Conservation (phyloP, 2,329 filamentous ascomycete species). For the Gnomoniopsis smithogilvyi region DNA sequence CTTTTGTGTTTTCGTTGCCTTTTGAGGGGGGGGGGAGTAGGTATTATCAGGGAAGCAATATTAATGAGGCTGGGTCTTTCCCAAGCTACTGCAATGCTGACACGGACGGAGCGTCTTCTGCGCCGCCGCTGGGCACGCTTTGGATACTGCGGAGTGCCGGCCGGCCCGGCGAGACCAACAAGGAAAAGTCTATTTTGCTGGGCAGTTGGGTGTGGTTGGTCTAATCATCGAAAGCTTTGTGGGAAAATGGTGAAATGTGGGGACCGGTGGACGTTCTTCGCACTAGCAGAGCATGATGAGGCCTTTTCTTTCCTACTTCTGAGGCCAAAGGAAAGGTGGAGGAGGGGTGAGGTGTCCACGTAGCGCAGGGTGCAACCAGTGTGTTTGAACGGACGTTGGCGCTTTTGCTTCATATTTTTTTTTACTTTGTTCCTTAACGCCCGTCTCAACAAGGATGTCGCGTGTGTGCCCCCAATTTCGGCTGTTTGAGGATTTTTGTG, state of each 20-base stretch:
- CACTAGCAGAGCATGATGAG: too few relatives aligned
- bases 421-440: too few relatives aligned
- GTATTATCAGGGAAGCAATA: neutral
- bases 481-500: constrained; percentile 2
- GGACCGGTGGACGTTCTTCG: too few relatives aligned
- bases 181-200: neutral
- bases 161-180: neutral
- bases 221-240: too few relatives aligned
- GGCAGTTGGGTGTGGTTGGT: neutral
- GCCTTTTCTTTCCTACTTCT: too few relatives aligned
- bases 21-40: neutral
- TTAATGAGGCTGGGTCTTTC: constrained; percentile 1
- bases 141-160: too few relatives aligned
- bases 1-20: neutral
- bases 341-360: too few relatives aligned
- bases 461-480: neutral
- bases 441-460: neutral
- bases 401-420: too few relatives aligned
- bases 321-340: too few relatives aligned
- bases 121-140: constrained; percentile 6
- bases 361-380: too few relatives aligned
- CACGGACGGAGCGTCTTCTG: neutral
- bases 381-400: too few relatives aligned
- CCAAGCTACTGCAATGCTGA: constrained; percentile 1
- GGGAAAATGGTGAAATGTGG: too few relatives aligned